phyloP scores from a whole-genome alignment of 2,329 filamentous ascomycete genomes.

The Onygenales sp. region DNA sequence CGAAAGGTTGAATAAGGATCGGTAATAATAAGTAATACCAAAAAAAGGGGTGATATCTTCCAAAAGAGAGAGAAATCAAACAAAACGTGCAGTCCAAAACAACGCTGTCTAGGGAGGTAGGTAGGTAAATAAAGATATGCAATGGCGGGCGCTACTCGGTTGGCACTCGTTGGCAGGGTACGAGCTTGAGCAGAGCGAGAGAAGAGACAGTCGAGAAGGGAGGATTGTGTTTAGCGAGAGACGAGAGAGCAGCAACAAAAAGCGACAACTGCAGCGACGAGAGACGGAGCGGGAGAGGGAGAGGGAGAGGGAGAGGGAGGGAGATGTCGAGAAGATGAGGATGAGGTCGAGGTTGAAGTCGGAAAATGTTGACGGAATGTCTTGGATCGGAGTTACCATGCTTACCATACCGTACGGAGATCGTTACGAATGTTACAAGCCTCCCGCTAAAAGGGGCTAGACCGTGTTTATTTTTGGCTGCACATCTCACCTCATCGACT shows the following conservation, averaged over 20 bases:
- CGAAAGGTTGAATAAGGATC: background rate
- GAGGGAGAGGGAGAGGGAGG: background rate
- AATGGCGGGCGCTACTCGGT: too few relatives aligned
- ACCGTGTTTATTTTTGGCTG: background rate
- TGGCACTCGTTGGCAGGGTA: too few relatives aligned
- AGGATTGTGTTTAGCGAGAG: background rate
- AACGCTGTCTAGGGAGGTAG: too few relatives aligned
- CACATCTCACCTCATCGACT: background rate
- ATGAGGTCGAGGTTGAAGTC: background rate
- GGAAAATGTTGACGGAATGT: background rate
- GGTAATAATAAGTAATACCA: too few relatives aligned
- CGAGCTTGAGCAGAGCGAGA: too few relatives aligned
- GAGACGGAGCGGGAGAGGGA: background rate
- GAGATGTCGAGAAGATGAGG: background rate
- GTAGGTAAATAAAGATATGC: too few relatives aligned
- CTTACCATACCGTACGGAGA: background rate
- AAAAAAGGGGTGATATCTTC: too few relatives aligned
- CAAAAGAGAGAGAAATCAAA: too few relatives aligned
- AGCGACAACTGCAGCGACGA: too few relatives aligned
- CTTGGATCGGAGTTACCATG: background rate
- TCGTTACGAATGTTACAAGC: background rate
- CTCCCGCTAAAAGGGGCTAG: background rate
- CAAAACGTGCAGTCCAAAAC: too few relatives aligned
- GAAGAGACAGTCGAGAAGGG: background rate
- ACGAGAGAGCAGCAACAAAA: background rate